Evolutionary conservation across 1,139 yeast genomes (phyloP), one percentile per base, ranked within the genome.

Genomic region (Debaryomycetaceae sp.): DNA sequence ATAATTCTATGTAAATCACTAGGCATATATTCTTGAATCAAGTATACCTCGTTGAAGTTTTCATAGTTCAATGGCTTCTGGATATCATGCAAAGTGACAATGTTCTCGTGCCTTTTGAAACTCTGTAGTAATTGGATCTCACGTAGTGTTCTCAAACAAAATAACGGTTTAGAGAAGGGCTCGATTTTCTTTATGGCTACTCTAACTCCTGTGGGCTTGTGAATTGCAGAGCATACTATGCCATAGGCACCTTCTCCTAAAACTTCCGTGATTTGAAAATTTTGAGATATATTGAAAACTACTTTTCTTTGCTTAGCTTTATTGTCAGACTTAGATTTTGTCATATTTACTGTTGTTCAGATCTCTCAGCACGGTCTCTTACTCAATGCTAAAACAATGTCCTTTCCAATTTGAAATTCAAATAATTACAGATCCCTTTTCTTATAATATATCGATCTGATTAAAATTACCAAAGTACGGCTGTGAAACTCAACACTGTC

Each of bases 21-120:
- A 45, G 84, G 86, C 88, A 85, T 83, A 50, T 79, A 70, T 56
- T 85, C 91, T 58, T 85, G 87, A 40, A 85, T 81, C 37, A 85
- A 61, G 55, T 85, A 85, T 1, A 85, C 87, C 49, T 85, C 90
- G 45, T 81, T 76, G 58, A 85, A 83, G 5, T 52, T 46, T 22
- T 63, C 66, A 49, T 55, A 65, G 46, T 58, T 58, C 5, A 49
- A 43, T 0, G 79, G 78, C 39, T 62, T 55, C 48, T 72, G 76
- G 14, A 73, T 64, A 39, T 71, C 76, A 44, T 58, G 63, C 35
- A 74, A 56, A 22, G 65, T 62, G 13, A 74, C 57, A 37, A 74
- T 69, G 49, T 74, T 74, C 46, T 71, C 77, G 52, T 74, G 76
- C 38, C 58, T 63, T 38, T 60, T 59, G 44, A 74, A 68, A 45